Evolutionary conservation across 2,329 filamentous ascomycete genomes (phyloP), one percentile per base, ranked within the genome.

Genomic region (Didymella pomorum): DNA sequence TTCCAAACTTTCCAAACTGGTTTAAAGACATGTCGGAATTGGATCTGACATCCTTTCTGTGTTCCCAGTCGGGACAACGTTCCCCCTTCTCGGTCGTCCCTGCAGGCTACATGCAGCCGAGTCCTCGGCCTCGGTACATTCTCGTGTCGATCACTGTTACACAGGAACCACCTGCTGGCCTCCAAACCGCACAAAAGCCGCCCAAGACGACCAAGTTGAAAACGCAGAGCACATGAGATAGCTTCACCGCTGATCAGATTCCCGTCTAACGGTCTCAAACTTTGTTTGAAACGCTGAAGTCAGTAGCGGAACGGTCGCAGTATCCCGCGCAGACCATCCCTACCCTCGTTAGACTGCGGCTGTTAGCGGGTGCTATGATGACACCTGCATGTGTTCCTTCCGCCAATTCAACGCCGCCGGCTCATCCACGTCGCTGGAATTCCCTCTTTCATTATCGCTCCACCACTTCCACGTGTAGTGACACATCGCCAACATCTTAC

Each of bases 391-490:
- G 56, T 33, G 44, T 21, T 44, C 21, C 56, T 44, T 16, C 50
- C 39, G 25, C 41, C 58, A 49, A 50, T 53, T 60, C 52, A 56
- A 52, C 52, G 46, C 39, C n/a, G 37, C 33, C 45, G 58, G 52
- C 52, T 31, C 50, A 41, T 54, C 54, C 54, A 11, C 50, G 51
- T 60, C 61, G 53, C 60, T 54, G 57, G 42, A 59, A 61, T 65
- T 63, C 55, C 62, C 55, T 55, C 21, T 62, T 65, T 54, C 60
- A 63, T 52, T 57, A 46, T 46, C 37, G 37, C 55, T 51, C 56
- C 58, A 49, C 44, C 53, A 26, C 50, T 42, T 25, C 51, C 57
- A 55, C 52, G 57, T 52, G 52, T 35, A 48, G 47, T 52, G 52
- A 52, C 58, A 55, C 44, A 52, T 53, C 25, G 49, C 39, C 52